These are phyloP conservation scores for Biscogniauxia mediterranea DNA, from an alignment of 2,329 filamentous ascomycete genomes.

Conservation along the genomic window DNA sequence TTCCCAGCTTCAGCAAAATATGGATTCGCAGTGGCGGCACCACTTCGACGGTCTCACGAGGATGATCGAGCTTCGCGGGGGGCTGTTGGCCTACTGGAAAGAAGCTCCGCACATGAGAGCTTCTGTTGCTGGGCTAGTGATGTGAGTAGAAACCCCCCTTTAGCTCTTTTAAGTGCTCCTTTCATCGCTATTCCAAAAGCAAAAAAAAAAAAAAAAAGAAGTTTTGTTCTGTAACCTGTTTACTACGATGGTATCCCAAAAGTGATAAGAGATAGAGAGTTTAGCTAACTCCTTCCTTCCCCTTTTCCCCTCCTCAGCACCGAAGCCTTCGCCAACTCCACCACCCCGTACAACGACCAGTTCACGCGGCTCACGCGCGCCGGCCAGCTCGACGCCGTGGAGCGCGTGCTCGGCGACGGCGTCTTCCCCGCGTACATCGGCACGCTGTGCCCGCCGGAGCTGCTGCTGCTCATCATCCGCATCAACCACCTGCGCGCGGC, in stretches of 20 bases:
- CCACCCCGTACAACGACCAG: conserved; percentile 31
- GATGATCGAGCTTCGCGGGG: conserved; percentile 32
- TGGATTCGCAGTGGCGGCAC: conserved; percentile 28
- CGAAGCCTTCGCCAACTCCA: conserved; percentile 33
- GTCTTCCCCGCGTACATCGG: conserved; percentile 16
- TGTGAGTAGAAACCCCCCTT: conserved; percentile 21
- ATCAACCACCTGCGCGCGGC: conserved; percentile 31
- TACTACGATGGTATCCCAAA: no score
- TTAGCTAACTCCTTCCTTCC: no score
- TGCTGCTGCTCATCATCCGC: conserved; percentile 28
- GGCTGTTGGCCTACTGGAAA: conserved; percentile 19
- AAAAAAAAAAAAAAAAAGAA: no score
- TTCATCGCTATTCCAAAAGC: no score
- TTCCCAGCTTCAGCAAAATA: background rate
- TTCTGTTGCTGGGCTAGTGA: conserved; percentile 19
- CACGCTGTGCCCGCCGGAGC: conserved; percentile 23
- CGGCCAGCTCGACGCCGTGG: conserved; percentile 24
- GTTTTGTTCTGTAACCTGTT: no score
- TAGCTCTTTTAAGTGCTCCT: background rate
- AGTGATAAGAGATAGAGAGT: no score
- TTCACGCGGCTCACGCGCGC: conserved; percentile 15
- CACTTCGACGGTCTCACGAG: conserved; percentile 31
- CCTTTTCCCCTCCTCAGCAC: conserved; percentile 15
- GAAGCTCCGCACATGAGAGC: conserved; percentile 11
- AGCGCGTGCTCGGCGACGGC: conserved; percentile 17